A percentile compares a stretch with the other conserved stretches of the same genome.
Conservation (phyloP, 2,329 filamentous ascomycete genomes). For the Hypoxylon sp. region DNA sequence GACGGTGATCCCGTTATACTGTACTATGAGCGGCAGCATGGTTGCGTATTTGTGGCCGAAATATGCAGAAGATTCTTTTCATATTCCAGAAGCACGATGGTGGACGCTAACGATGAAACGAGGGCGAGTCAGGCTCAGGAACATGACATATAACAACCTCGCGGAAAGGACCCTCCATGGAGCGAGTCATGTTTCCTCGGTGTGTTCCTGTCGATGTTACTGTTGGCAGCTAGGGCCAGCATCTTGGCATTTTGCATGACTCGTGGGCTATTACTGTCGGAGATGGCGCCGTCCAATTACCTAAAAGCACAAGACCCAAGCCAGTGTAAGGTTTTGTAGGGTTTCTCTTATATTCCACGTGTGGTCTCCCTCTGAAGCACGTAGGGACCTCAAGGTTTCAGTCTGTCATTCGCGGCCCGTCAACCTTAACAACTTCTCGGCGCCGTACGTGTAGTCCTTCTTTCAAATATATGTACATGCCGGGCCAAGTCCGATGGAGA, state of each 20-base stretch:
- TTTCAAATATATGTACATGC: not conserved
- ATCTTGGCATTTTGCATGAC: not conserved
- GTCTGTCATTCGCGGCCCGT: slow-evolving; percentile 17
- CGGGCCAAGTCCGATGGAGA: slow-evolving; percentile 8
- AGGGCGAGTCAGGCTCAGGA: slow-evolving; percentile 9
- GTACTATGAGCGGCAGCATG: not conserved
- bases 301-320: not conserved
- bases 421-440: slow-evolving; percentile 16
- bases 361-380: not conserved
- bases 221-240: not conserved
- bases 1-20: not conserved
- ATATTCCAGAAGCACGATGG: not conserved
- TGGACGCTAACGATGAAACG: not conserved
- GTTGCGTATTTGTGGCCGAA: not conserved
- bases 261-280: not conserved
- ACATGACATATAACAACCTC: not conserved
- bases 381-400: slow-evolving; percentile 23
- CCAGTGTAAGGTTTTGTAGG: not conserved
- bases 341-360: not conserved
- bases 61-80: not conserved
- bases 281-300: not conserved
- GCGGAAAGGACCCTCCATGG: not conserved
- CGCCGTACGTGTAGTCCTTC: not conserved
- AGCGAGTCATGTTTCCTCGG: slow-evolving; percentile 21
- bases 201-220: not conserved